phyloP scores from a whole-genome alignment of 371 early-diverging fungal species.

The Mortierella sp. region DNA sequence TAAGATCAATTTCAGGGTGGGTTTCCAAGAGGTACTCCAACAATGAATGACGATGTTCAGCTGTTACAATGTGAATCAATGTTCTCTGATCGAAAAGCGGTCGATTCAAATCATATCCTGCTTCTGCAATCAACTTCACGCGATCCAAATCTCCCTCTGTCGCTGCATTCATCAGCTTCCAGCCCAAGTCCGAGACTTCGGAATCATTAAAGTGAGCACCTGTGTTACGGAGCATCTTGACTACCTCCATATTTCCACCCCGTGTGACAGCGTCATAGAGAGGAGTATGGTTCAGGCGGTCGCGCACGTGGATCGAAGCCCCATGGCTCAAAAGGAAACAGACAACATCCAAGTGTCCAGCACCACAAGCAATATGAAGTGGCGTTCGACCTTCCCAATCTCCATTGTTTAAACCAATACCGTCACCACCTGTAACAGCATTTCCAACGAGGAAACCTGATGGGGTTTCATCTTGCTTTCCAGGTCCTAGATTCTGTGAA shows the following conservation, averaged over 20 bases:
- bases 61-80: conserved; percentile 50
- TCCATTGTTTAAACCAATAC: conserved; percentile 76
- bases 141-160: conserved; percentile 41
- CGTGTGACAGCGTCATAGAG: conserved; percentile 84
- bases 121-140: conserved; percentile 49
- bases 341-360: conserved; percentile 78
- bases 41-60: conserved; percentile 45
- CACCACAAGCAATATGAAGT: conserved; percentile 88
- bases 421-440: conserved; percentile 44
- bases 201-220: conserved; percentile 93
- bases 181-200: conserved; percentile 72
- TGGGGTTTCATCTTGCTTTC: conserved; percentile 1
- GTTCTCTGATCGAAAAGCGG: conserved; percentile 48
- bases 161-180: conserved; percentile 56
- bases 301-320: conserved; percentile 93
- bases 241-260: conserved; percentile 70
- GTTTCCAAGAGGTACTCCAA: conserved; percentile 31
- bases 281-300: conserved; percentile 90
- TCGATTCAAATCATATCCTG: conserved; percentile 50
- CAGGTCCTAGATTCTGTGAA: conserved; percentile 20
- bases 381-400: conserved; percentile 93
- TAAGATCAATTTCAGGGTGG: conserved; percentile 36
- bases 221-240: conserved; percentile 76
- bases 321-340: conserved; percentile 87
- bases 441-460: conserved; percentile 59